phyloP scores from a whole-genome alignment of 1,139 yeast species.

The Hyphopichia burtonii region DNA sequence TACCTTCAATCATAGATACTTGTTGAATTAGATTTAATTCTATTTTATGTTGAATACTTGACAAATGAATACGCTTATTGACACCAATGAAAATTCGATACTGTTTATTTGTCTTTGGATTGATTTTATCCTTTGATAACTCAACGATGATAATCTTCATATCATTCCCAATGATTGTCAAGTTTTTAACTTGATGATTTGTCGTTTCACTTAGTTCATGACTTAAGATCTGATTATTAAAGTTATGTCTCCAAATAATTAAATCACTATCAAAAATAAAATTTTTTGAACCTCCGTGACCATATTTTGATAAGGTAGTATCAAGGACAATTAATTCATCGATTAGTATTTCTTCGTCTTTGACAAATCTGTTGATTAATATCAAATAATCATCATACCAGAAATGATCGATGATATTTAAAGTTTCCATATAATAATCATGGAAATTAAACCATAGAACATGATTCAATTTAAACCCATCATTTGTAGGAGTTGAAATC shows the following conservation, averaged over 20 bases:
- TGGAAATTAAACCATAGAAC: constrained; percentile 42
- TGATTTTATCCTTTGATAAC: constrained; percentile 11
- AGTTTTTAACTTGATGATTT: constrained; percentile 12
- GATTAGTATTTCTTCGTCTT: constrained; percentile 18
- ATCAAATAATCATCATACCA: constrained; percentile 38
- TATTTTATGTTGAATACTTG: constrained; percentile 28
- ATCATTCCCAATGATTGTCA: constrained; percentile 32
- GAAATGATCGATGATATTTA: constrained; percentile 36
- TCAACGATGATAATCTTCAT: constrained; percentile 32
- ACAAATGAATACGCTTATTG: constrained; percentile 36
- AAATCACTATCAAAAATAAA: constrained; percentile 39
- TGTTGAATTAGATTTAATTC: constrained; percentile 23
- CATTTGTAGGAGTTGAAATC: constrained; percentile 37
- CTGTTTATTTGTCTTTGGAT: constrained; percentile 10
- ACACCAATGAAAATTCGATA: constrained; percentile 33
- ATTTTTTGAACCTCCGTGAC: constrained; percentile 33
- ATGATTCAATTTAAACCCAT: constrained; percentile 29
- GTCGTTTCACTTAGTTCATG: constrained; percentile 18
- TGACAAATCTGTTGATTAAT: constrained; percentile 29
- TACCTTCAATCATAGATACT: constrained; percentile 26
- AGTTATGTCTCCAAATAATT: constrained; percentile 41
- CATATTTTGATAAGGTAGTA: constrained; percentile 32
- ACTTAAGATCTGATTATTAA: constrained; percentile 26
- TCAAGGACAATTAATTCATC: constrained; percentile 43
- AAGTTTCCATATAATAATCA: constrained; percentile 30